Percentiles rank a stretch among this genome's conserved stretches.
phyloP scores from a whole-genome alignment of 2,329 filamentous ascomycete species.

The Clonostachys chloroleuca region DNA sequence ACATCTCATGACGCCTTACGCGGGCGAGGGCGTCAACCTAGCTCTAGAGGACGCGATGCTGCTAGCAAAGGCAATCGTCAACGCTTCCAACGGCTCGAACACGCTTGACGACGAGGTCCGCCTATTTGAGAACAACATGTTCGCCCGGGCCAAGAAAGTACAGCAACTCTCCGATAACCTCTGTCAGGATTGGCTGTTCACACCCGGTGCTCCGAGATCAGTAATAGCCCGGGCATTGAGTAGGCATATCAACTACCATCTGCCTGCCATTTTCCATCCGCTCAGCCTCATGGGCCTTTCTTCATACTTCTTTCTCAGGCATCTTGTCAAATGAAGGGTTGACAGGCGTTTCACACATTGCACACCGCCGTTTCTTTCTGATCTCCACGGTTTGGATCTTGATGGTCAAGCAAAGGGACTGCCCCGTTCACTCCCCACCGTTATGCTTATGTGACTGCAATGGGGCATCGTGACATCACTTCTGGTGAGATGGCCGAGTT shows the following conservation, averaged over 20 bases:
- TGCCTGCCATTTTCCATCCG: slow-evolving; percentile 21
- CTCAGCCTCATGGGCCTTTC: slow-evolving; percentile 18
- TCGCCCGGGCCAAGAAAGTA: slow-evolving; percentile 25
- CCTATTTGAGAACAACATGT: slow-evolving; percentile 31
- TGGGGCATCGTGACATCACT: too few relatives aligned
- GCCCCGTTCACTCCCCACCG: too few relatives aligned
- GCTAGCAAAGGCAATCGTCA: slow-evolving; percentile 37
- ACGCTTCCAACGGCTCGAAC: slow-evolving; percentile 11
- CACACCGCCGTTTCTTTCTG: too few relatives aligned
- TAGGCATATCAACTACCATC: slow-evolving; percentile 20
- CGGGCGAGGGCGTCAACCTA: slow-evolving; percentile 56
- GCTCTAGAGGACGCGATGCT: slow-evolving; percentile 49
- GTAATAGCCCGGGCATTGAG: slow-evolving; percentile 30
- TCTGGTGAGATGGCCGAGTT: too few relatives aligned
- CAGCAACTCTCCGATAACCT: slow-evolving; percentile 37
- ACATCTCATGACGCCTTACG: slow-evolving; percentile 54
- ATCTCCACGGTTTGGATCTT: too few relatives aligned
- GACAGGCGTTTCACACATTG: too few relatives aligned
- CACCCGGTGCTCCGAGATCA: slow-evolving; percentile 33
- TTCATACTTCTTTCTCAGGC: slow-evolving; percentile 9
- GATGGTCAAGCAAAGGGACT: too few relatives aligned
- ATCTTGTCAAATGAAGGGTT: not conserved
- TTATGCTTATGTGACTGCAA: too few relatives aligned
- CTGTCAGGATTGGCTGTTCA: slow-evolving; percentile 41
- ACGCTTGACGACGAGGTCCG: slow-evolving; percentile 24